Percentiles rank a stretch among this genome's conserved stretches.
phyloP scores from a whole-genome alignment of 129 eudicot species.

The Centrapalus pauciflorus region DNA sequence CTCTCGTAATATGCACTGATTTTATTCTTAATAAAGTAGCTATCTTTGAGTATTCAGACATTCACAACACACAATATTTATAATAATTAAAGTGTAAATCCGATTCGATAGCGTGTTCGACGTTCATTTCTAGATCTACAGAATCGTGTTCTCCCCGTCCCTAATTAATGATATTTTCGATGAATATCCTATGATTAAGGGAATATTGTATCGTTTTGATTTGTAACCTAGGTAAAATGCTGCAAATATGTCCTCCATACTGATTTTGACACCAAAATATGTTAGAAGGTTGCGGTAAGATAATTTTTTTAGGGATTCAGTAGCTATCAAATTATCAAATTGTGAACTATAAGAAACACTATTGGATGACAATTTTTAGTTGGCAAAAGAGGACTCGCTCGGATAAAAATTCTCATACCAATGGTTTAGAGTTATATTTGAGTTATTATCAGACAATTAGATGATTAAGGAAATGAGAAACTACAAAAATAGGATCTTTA shows the following conservation, averaged over 20 bases:
- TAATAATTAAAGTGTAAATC: conserved; percentile 8
- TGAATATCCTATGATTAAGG: background rate
- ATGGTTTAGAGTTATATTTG: background rate
- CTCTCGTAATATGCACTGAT: background rate
- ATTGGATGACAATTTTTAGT: background rate
- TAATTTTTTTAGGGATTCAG: background rate
- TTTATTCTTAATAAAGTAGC: background rate
- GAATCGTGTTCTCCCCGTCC: background rate
- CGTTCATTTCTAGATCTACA: conserved; percentile 3
- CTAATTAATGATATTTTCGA: background rate
- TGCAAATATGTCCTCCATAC: background rate
- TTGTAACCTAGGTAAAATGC: background rate
- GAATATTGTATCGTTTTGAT: background rate
- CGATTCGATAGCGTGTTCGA: background rate
- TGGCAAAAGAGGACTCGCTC: background rate
- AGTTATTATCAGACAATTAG: background rate
- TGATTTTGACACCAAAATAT: background rate
- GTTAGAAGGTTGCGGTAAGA: background rate
- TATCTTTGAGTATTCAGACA: background rate
- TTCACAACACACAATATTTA: background rate
- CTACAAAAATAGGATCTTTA: background rate
- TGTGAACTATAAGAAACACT: background rate
- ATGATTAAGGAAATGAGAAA: background rate
- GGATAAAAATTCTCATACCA: background rate
- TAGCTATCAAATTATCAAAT: background rate